Base-by-base conservation (phyloP, 495 filamentous ascomycete species). In the Stereocaulon alpinum region DNA sequence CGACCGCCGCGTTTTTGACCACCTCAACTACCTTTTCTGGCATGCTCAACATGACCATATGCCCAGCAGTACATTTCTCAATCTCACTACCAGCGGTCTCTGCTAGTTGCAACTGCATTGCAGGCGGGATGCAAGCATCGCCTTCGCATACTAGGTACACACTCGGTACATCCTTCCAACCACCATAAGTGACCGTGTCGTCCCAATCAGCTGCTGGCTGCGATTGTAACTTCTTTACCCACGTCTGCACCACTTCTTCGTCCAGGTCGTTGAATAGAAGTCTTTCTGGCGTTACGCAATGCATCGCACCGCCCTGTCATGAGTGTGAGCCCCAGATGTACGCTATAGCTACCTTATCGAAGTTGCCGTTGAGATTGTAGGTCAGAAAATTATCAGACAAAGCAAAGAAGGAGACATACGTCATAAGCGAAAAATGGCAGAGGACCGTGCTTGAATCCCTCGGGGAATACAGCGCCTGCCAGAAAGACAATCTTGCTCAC, bases 71-170 rank as follows among this genome's bases (percentile, higher is more conserved):
- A 53, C 66, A 69, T 42, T 61, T 59, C 22, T 64, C 59, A 20
- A 72, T 57, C 40, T 59, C 41, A 42, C 66, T 66, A 0, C 63
- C 64, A 4, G 67, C 65, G 4, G 44, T 24, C 1, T 49, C 53
- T 6, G 72, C 71, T 45, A 70, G 63, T 43, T 67, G 61, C 41
- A 64, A 57, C 27, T 71, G 68, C 44, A 63, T 37, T 24, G 55
- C 18, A 5, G 32, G 2, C 14, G 65, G 67, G 2, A 67, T 14
- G 2, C 47, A 40, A 10, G 44, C 52, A 58, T 74, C 72, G 0
- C 42, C 56, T 40, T 70, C 67, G 47, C 68, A 72, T 3, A 73
- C 44, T 5, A 71, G 52, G 58, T 73, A 73, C 24, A 66, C 65
- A 29, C 64, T 69, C 0, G 65, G 63, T 1, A 74, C 61, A 37